Conservation (phyloP, 768 basidiomycete species). For the Myochromella boudieri region DNA sequence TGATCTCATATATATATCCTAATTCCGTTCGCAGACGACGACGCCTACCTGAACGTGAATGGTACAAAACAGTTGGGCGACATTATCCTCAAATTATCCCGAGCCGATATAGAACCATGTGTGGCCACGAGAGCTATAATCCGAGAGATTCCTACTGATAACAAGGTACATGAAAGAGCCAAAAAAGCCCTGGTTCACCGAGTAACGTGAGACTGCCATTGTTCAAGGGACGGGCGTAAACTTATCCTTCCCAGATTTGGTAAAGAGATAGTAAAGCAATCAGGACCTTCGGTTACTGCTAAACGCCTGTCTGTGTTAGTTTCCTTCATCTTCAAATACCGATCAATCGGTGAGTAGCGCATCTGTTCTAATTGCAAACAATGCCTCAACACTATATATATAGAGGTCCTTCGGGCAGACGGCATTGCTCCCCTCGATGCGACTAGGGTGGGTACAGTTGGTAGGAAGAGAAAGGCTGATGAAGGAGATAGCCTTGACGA, state of each 20-base stretch:
- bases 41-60: not conserved
- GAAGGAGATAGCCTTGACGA: conserved; percentile 4
- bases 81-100: not conserved
- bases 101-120: not conserved
- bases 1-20: not conserved
- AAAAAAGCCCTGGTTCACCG: conserved; percentile 11
- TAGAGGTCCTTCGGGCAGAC: conserved; percentile 12
- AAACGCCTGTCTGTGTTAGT: not conserved
- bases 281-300: not conserved
- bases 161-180: conserved; percentile 6
- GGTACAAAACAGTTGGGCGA: not conserved
- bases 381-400: no score
- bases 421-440: conserved; percentile 7
- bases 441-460: no score
- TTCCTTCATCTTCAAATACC: conserved; percentile 14
- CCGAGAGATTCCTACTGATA: no score
- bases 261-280: not conserved
- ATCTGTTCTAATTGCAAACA: no score
- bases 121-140: no score
- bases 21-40: conserved; percentile 4
- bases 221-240: not conserved
- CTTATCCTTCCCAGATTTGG: conserved; percentile 1
- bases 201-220: not conserved
- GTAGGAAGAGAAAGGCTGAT: no score
- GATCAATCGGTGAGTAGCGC: conserved; percentile 18